Percentiles rank a stretch among this genome's conserved stretches.
Conservation (phyloP, 352 stramenopile species). For the Pythium insidiosum region DNA sequence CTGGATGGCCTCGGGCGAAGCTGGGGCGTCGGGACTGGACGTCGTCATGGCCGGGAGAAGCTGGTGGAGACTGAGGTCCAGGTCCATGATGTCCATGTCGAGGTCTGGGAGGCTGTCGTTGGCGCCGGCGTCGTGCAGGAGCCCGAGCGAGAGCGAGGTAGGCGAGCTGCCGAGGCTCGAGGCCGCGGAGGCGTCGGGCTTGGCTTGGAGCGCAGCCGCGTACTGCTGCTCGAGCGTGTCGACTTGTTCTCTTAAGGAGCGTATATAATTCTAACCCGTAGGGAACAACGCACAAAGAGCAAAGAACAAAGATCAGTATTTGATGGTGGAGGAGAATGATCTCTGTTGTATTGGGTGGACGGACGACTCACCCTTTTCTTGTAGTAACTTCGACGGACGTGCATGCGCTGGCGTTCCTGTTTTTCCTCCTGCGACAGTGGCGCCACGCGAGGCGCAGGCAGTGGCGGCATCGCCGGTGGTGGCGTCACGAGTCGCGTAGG, state of each 20-base stretch:
- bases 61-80: too few relatives aligned
- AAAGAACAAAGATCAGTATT: too few relatives aligned
- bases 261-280: constrained; percentile 12
- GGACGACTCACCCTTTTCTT: constrained; percentile 20
- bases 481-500: too few relatives aligned
- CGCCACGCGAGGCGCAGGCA: constrained; percentile 1
- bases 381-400: constrained; percentile 44
- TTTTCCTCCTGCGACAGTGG: constrained; percentile 27
- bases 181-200: not conserved
- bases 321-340: too few relatives aligned
- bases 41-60: too few relatives aligned
- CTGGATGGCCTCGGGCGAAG: constrained; percentile 13
- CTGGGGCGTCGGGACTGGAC: constrained; percentile 1
- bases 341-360: too few relatives aligned
- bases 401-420: constrained; percentile 47
- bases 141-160: not conserved
- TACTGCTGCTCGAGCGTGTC: constrained; percentile 14
- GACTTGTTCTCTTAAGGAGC: constrained; percentile 13
- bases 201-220: not conserved
- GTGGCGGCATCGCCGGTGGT: not conserved
- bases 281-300: too few relatives aligned
- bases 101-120: constrained; percentile 7
- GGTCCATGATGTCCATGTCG: constrained; percentile 5
- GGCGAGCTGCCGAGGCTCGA: not conserved
- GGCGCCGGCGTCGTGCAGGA: not conserved